phyloP scores from a whole-genome alignment of 345 rosid species.

The Populus ilicifolia region DNA sequence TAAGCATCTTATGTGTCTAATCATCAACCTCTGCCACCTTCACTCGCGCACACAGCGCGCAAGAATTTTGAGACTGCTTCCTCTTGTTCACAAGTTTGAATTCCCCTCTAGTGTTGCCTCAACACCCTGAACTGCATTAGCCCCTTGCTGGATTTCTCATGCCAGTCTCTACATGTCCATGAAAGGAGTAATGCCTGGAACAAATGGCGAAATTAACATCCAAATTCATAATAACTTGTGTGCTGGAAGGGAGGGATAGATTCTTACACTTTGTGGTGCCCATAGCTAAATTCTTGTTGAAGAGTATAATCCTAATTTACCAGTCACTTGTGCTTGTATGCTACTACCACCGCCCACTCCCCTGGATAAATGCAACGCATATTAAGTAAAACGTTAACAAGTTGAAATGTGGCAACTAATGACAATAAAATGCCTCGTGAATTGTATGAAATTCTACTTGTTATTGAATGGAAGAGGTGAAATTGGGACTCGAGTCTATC shows the following conservation, averaged over 20 bases:
- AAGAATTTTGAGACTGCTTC: neutral
- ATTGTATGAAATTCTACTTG: neutral
- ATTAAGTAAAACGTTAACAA: neutral
- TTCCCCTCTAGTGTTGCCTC: neutral
- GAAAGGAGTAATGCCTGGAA: constrained; percentile 64
- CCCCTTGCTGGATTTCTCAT: constrained; percentile 73
- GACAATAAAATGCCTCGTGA: neutral
- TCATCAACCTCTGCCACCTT: neutral
- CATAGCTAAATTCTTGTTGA: constrained; percentile 1
- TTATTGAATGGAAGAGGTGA: neutral
- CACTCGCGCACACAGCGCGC: neutral
- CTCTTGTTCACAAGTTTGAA: neutral
- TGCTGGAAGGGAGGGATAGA: neutral
- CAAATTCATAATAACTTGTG: neutral
- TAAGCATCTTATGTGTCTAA: neutral
- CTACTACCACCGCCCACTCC: neutral
- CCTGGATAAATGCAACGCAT: constrained; percentile 2
- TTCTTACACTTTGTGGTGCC: constrained; percentile 18
- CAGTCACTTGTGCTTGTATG: neutral
- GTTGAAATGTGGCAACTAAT: neutral
- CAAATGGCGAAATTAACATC: neutral
- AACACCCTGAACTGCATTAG: constrained; percentile 52
- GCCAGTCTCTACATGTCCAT: constrained; percentile 92
- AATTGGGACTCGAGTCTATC: neutral
- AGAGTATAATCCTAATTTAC: neutral